These are phyloP conservation scores for Staphylotrichum longicolle DNA, from an alignment of 495 filamentous ascomycete genomes.

Conservation along the genomic window DNA sequence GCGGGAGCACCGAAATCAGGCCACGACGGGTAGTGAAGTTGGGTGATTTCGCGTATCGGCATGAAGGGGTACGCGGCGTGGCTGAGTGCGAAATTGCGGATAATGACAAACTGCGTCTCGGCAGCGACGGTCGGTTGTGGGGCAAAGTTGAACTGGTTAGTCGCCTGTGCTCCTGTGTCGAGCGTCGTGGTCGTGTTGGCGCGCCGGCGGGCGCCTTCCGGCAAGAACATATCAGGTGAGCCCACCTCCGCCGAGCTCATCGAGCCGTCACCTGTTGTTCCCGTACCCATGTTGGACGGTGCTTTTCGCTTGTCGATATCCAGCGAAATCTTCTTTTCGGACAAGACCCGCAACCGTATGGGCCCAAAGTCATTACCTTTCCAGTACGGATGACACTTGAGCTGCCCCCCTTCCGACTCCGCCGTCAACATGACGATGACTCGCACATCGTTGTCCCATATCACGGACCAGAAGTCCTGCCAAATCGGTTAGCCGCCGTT, in stretches of 20 bases:
- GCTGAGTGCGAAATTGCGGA: conserved; percentile 82
- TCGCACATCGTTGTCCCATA: conserved; percentile 95
- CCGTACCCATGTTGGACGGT: conserved; percentile 14
- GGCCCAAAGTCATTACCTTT: conserved; percentile 73
- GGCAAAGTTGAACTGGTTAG: conserved; percentile 22
- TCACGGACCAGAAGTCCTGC: conserved; percentile 95
- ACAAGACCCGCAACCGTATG: conserved; percentile 71
- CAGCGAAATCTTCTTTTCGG: conserved; percentile 75
- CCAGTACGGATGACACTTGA: conserved; percentile 97
- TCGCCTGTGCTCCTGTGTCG: conserved; percentile 28
- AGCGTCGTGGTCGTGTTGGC: conserved; percentile 44
- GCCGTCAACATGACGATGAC: conserved; percentile 95
- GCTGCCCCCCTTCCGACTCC: conserved; percentile 89
- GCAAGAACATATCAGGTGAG: conserved; percentile 22
- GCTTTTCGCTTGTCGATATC: conserved; percentile 57
- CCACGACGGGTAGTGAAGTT: conserved; percentile 92
- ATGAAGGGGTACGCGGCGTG: conserved; percentile 76
- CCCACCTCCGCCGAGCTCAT: conserved; percentile 24
- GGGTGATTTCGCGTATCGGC: conserved; percentile 88
- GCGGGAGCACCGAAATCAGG: conserved; percentile 95
- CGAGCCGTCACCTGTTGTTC: conserved; percentile 16
- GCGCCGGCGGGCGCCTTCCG: conserved; percentile 38
- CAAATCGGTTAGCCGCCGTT: conserved; percentile 39
- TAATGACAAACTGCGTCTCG: conserved; percentile 72
- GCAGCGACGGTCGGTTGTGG: conserved; percentile 10